Conservation (phyloP, 164 flowering plant species). For the Chimonanthus praecox region DNA sequence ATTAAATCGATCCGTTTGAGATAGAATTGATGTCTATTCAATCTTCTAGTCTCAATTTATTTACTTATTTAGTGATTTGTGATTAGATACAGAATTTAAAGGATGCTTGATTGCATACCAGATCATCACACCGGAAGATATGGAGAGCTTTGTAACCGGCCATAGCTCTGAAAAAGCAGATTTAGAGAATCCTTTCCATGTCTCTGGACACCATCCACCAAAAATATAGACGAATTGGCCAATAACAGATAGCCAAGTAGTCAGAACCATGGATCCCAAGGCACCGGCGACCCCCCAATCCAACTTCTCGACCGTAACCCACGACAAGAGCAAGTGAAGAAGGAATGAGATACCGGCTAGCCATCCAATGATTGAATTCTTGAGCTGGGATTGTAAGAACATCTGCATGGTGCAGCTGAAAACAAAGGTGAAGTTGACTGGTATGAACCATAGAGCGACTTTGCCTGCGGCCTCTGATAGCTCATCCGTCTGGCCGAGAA, state of each 20-base stretch:
- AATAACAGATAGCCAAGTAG: slow-evolving; percentile 53
- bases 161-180: slow-evolving; percentile 50
- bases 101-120: slow-evolving; percentile 29
- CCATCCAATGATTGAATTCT: slow-evolving; percentile 24
- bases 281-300: slow-evolving; percentile 70
- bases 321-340: slow-evolving; percentile 20
- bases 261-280: slow-evolving; percentile 49
- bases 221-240: slow-evolving; percentile 54
- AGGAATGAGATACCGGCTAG: slow-evolving; percentile 8
- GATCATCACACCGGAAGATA: slow-evolving; percentile 61
- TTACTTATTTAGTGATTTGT: too few relatives aligned
- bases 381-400: slow-evolving; percentile 25
- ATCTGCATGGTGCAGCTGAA: slow-evolving; percentile 9
- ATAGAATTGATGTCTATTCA: neutral
- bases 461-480: slow-evolving; percentile 1
- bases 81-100: too few relatives aligned
- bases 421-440: slow-evolving; percentile 3
- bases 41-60: neutral
- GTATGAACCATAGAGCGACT: slow-evolving; percentile 9
- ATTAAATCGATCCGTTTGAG: neutral
- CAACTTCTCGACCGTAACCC: slow-evolving; percentile 25
- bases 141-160: slow-evolving; percentile 51
- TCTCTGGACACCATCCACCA: slow-evolving; percentile 49
- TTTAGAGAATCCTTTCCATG: slow-evolving; percentile 52
- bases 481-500: slow-evolving; percentile 5